These are phyloP conservation scores for Backusella westeae DNA, from an alignment of 192 early-diverging fungal genomes.

Conservation along the genomic window DNA sequence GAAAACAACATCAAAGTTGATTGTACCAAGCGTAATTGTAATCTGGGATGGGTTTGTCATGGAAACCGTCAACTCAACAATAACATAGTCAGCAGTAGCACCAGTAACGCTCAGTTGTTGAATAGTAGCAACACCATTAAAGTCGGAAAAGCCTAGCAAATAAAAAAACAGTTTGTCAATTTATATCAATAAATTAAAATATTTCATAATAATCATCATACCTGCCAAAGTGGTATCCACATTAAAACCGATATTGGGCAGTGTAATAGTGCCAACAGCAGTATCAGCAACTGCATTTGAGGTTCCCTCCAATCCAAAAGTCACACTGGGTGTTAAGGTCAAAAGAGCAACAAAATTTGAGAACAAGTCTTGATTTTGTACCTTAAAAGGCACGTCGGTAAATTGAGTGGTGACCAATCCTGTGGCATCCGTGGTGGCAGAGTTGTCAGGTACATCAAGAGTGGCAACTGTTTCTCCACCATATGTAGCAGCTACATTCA, in stretches of 20 bases:
- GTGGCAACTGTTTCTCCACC: constrained; percentile 23
- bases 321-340: constrained; percentile 15
- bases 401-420: constrained; percentile 25
- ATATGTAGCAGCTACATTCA: constrained; percentile 28
- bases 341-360: constrained; percentile 26
- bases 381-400: constrained; percentile 28
- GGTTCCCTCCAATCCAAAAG: constrained; percentile 29
- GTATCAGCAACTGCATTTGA: constrained; percentile 29
- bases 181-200: background rate
- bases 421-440: constrained; percentile 22
- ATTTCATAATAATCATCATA: background rate
- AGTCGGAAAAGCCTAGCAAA: constrained; percentile 34
- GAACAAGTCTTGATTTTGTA: constrained; percentile 18
- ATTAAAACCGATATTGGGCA: constrained; percentile 40
- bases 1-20: too few species aligned
- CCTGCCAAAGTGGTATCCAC: constrained; percentile 37
- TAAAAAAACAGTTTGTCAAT: constrained; percentile 21
- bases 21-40: too few species aligned
- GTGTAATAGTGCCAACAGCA: constrained; percentile 35
- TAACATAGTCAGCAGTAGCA: background rate
- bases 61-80: background rate
- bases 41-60: too few species aligned
- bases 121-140: constrained; percentile 16
- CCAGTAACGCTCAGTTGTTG: background rate
- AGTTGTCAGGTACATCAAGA: constrained; percentile 27